Evolutionary conservation across 257 asterid species (phyloP).

Genomic region (Datura wrightii): DNA sequence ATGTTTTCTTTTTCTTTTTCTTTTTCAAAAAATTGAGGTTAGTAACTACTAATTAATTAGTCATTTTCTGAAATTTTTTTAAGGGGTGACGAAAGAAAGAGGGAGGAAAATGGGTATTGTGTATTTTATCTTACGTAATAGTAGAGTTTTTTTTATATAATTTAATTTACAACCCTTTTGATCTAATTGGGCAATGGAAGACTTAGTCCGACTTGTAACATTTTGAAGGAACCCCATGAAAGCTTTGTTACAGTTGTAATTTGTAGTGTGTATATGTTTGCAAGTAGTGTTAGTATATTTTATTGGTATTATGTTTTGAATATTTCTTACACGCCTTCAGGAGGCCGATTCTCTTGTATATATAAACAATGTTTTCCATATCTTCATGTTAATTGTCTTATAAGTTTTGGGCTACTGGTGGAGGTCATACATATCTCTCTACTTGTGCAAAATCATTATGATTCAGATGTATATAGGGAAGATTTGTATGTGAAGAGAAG

Average conservation of each 20-base stretch:
- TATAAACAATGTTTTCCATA: neutral
- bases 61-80: neutral
- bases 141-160: neutral
- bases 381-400: neutral
- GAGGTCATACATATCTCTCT: slow-evolving; percentile 35
- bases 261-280: slow-evolving; percentile 36
- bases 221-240: slow-evolving; percentile 38
- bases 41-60: neutral
- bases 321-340: slow-evolving; percentile 71
- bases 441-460: slow-evolving; percentile 22
- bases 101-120: slow-evolving; percentile 9
- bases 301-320: slow-evolving; percentile 45
- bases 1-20: neutral
- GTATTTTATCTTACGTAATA: neutral
- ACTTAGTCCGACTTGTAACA: slow-evolving; percentile 2
- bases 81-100: slow-evolving; percentile 6
- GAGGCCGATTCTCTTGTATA: slow-evolving; percentile 49
- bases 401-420: slow-evolving; percentile 39
- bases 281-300: slow-evolving; percentile 11
- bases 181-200: slow-evolving; percentile 8
- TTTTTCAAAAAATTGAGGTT: neutral
- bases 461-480: slow-evolving; percentile 5
- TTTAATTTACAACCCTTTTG: neutral
- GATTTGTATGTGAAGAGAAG: slow-evolving; percentile 13
- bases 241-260: slow-evolving; percentile 59